Percentiles rank a stretch among this genome's conserved stretches.
phyloP scores from a whole-genome alignment of 371 early-diverging fungal species.

The Zancudomyces culisetae region DNA sequence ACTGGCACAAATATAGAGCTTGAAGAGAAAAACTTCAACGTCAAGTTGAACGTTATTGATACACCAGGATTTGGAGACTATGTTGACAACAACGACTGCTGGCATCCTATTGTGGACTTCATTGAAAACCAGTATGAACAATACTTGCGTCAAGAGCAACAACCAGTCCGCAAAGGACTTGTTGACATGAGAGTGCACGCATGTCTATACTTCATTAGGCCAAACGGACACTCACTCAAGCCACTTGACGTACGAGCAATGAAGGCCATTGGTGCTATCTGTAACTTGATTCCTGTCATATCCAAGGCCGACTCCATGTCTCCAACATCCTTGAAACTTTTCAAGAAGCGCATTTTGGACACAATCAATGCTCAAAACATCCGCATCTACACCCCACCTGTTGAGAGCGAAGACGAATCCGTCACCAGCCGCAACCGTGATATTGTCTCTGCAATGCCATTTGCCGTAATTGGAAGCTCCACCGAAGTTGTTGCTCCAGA shows the following conservation, averaged over 20 bases:
- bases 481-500: conserved; percentile 57
- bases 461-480: conserved; percentile 84
- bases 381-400: conserved; percentile 69
- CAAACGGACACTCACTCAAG: conserved; percentile 87
- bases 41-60: conserved; percentile 82
- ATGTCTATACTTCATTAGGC: conserved; percentile 94
- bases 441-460: conserved; percentile 81
- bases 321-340: conserved; percentile 43
- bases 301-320: conserved; percentile 67
- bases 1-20: conserved; percentile 64
- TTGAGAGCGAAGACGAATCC: conserved; percentile 75
- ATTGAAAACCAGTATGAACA: conserved; percentile 88
- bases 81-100: conserved; percentile 74
- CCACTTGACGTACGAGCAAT: conserved; percentile 95
- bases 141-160: conserved; percentile 72
- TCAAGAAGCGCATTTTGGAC: conserved; percentile 81
- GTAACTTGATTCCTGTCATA: conserved; percentile 89
- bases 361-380: conserved; percentile 84
- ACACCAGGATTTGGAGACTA: conserved; percentile 97
- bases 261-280: conserved; percentile 79
- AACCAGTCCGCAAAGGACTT: conserved; percentile 48
- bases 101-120: conserved; percentile 91
- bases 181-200: conserved; percentile 95
- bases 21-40: conserved; percentile 89
- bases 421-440: conserved; percentile 57